Evolutionary conservation across 805 yeast species (phyloP), one percentile per base, ranked within the genome.

Genomic region (Metschnikowia continentalis): DNA sequence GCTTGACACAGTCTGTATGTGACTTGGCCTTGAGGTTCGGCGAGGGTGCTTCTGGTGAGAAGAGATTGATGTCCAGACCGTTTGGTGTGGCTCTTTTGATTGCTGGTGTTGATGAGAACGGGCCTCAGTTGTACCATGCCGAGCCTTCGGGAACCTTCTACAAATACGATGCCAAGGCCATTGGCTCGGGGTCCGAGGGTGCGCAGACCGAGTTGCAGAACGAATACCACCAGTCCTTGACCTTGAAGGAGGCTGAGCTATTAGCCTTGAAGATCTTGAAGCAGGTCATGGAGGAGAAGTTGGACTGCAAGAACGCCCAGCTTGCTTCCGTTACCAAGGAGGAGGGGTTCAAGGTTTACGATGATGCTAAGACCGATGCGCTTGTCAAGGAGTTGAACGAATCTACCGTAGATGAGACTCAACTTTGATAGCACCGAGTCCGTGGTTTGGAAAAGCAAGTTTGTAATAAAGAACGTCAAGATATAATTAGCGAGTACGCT

Each of bases 101-200:
- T 64, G 99, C 98, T 5, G 99, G 99, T 46, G 79, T 84, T 60
- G 99, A 94, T 72, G 95, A 89, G 61, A 85, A 89, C 63, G 99
- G 99, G 0, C 96, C 97, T 43, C 99, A 94, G 70, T 79, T 94
- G 61, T 88, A 88, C 68, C 97, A 94, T 68, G 96, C 98, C n/a
- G 99, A 94, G 72, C 99, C 99, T 37, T 88, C 96, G 13, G 99
- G 99, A 52, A 94, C 99, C 1, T 94, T 90, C 62, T 95, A 94
- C 74, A 83, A 94, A 71, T 94, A 94, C 67, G 97, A 94, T 64
- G 99, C 99, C 30, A 95, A 94, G 73, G 99, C 99, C 11, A 94
- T 95, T 63, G 99, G 99, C 13, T 88, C 97, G 1, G 99, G 99
- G 19, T 88, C 96, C 14, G 99, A 94, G 72, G 99, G 99, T 57